Evolutionary conservation across 225 moss, liverwort and hornwort species (phyloP).

Genomic region (Straminergon stramineum): DNA sequence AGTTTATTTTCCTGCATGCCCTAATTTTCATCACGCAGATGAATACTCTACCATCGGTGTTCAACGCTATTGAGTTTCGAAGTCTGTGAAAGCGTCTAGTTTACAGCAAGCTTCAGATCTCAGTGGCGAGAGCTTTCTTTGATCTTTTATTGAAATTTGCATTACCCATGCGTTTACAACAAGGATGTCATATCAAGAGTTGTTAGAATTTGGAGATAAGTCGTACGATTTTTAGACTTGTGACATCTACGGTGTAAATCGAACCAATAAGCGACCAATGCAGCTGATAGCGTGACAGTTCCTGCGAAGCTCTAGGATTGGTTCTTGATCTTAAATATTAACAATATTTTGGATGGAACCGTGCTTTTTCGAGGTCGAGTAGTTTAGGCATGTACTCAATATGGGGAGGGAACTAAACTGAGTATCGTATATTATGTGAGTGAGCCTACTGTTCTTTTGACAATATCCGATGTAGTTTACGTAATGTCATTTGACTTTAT

Average conservation of each 20-base stretch:
- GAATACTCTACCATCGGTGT: background rate
- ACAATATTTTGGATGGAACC: background rate
- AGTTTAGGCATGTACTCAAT: background rate
- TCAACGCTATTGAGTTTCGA: background rate
- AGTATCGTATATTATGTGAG: background rate
- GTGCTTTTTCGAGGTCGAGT: background rate
- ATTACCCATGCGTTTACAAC: background rate
- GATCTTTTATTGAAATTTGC: background rate
- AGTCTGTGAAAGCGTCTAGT: background rate
- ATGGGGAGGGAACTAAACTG: background rate
- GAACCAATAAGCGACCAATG: background rate
- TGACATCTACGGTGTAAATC: background rate
- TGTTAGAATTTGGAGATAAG: background rate
- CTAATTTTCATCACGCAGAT: background rate
- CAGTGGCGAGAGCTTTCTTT: background rate
- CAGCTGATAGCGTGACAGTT: background rate
- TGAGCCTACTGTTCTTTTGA: background rate
- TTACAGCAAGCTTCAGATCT: background rate
- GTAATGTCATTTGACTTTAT: background rate
- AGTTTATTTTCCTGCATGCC: background rate
- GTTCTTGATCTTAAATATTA: background rate
- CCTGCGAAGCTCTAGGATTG: background rate
- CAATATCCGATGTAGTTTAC: background rate
- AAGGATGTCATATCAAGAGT: background rate
- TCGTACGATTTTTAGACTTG: background rate